Base-by-base conservation (phyloP, 345 rosid genomes). In the Combretum micranthum region DNA sequence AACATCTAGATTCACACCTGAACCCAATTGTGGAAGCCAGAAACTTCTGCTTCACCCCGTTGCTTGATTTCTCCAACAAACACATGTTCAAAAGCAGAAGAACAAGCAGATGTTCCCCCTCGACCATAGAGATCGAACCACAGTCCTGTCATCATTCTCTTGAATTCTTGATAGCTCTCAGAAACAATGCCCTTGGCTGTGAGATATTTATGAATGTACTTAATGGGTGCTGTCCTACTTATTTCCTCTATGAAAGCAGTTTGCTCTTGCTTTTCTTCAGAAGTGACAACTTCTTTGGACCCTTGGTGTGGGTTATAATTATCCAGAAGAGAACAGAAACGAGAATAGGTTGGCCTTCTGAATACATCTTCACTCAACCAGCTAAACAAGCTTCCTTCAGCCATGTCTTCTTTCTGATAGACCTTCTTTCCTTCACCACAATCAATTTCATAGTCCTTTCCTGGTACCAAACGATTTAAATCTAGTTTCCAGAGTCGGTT, bases 11-110 rank as follows among this genome's bases (percentile, higher is more conserved):
- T 52, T 60, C 53, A 17, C 39, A 85, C 98, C 98, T 88, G 98
- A 78, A 92, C 78, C 98, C 98, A 92, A 62, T 92, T 92, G 64
- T 92, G 98, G 75, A 92, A 92, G 21, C 96, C 96, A 13, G 80
- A 80, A 69, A 92, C 93, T 75, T 86, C 79, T 71, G 79, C 75
- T 54, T 79, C 90, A 22, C 74, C 87, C n/a, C 50, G 62, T 42
- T 86, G 84, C 80, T 86, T 88, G 67, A 92, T 75, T 78, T 92
- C 96, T 52, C 96, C 98, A 0, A 88, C 98, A 77, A 92, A 92
- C 59, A 92, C 96, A 73, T 92, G 98, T 65, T 92, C 96, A 64
- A 92, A 92, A 42, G 98, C 95, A 74, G 98, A 92, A 62, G 98
- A 92, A 20, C 83, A 84, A 44, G 80, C 77, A 50, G 79, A 77